These are phyloP conservation scores for Sordariomycetes sp. DNA, from an alignment of 2,329 filamentous ascomycete genomes.

Conservation along the genomic window DNA sequence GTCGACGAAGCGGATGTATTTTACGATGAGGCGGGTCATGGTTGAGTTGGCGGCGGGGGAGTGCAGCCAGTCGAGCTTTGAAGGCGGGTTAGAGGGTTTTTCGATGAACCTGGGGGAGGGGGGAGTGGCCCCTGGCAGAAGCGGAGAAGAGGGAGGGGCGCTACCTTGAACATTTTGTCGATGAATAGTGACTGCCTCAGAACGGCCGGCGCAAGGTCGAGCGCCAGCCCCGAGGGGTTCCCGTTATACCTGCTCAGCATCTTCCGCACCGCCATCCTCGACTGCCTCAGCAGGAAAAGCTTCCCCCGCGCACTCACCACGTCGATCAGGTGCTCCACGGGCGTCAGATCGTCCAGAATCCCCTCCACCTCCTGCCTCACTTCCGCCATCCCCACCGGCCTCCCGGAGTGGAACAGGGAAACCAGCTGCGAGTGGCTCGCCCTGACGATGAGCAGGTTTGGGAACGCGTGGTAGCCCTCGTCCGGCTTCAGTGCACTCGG, in stretches of 20 bases:
- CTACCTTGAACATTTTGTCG: conserved; percentile 57
- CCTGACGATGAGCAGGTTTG: conserved; percentile 44
- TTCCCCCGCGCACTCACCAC: conserved; percentile 8
- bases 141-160: not conserved
- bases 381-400: no score
- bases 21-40: conserved; percentile 52
- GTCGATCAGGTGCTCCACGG: not conserved
- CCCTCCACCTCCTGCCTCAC: conserved; percentile 40
- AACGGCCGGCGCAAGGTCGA: conserved; percentile 56
- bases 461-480: conserved; percentile 28
- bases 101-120: no score
- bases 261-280: conserved; percentile 39
- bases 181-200: conserved; percentile 56
- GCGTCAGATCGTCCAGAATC: not conserved
- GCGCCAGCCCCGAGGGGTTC: conserved; percentile 51
- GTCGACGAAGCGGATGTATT: conserved; percentile 53
- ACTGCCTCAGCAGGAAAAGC: conserved; percentile 14
- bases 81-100: not conserved
- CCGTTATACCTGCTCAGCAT: conserved; percentile 66
- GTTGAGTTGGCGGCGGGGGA: conserved; percentile 54
- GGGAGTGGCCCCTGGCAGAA: not conserved
- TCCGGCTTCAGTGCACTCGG: conserved; percentile 17
- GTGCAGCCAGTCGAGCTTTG: conserved; percentile 63
- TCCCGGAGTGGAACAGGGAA: no score
- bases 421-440: no score